These are phyloP conservation scores for Trichoderma sp. DNA, from an alignment of 2,329 filamentous ascomycete genomes.

Conservation along the genomic window DNA sequence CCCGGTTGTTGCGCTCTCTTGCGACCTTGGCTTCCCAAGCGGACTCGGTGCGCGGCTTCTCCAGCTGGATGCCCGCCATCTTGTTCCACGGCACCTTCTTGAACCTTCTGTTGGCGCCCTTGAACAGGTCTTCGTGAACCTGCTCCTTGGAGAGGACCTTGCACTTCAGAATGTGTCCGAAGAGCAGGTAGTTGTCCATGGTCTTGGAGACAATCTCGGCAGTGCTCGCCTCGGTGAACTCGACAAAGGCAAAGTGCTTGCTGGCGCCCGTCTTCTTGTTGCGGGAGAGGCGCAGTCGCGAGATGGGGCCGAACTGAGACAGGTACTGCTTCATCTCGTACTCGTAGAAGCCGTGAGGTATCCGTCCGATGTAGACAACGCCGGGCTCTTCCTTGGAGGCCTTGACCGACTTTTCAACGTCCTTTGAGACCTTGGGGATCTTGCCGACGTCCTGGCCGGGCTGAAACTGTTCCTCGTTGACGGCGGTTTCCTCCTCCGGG, in stretches of 20 bases:
- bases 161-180: slow-evolving; percentile 90
- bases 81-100: slow-evolving; percentile 86
- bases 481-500: slow-evolving; percentile 49
- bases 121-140: slow-evolving; percentile 80
- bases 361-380: slow-evolving; percentile 85
- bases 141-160: slow-evolving; percentile 75
- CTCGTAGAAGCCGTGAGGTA: slow-evolving; percentile 95
- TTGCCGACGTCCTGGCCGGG: slow-evolving; percentile 55
- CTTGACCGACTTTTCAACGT: slow-evolving; percentile 48
- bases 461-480: slow-evolving; percentile 46
- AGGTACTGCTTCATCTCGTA: slow-evolving; percentile 94
- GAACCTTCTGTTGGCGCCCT: slow-evolving; percentile 87
- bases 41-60: slow-evolving; percentile 70
- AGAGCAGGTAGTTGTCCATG: slow-evolving; percentile 97
- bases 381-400: slow-evolving; percentile 62
- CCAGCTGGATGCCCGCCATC: slow-evolving; percentile 75
- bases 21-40: slow-evolving; percentile 77
- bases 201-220: slow-evolving; percentile 91
- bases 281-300: slow-evolving; percentile 76
- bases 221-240: slow-evolving; percentile 77
- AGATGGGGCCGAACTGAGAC: slow-evolving; percentile 85
- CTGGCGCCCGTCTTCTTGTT: slow-evolving; percentile 89
- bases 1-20: slow-evolving; percentile 71
- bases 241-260: slow-evolving; percentile 94
- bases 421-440: slow-evolving; percentile 52